Conservation (phyloP, 2,329 filamentous ascomycete species). For the Pseudogymnoascus destructans region DNA sequence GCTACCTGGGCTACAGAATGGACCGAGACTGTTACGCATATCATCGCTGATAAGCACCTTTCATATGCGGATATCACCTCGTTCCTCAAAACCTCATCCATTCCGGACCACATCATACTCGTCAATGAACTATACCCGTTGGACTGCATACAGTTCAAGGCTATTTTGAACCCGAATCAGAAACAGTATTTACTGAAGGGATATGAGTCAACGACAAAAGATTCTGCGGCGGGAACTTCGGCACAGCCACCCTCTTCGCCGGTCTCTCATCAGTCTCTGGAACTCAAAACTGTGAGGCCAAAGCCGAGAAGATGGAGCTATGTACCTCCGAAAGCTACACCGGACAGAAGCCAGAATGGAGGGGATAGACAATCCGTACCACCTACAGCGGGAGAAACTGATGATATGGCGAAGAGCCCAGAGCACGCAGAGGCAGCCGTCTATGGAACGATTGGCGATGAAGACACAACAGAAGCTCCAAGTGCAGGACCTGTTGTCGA, state of each 20-base stretch:
- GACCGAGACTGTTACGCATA: constrained; percentile 49
- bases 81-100: constrained; percentile 32
- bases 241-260: constrained; percentile 1
- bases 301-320: constrained; percentile 30
- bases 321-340: constrained; percentile 29
- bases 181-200: constrained; percentile 41
- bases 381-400: neutral
- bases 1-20: constrained; percentile 36
- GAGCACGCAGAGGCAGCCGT: neutral
- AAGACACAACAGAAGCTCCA: neutral
- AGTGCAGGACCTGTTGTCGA: neutral
- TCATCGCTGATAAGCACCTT: constrained; percentile 63
- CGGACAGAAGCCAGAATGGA: constrained; percentile 22
- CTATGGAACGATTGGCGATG: neutral
- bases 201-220: neutral
- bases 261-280: constrained; percentile 28
- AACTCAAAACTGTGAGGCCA: constrained; percentile 35
- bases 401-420: neutral
- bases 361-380: neutral
- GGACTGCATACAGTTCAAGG: constrained; percentile 50
- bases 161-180: constrained; percentile 45
- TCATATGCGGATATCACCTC: constrained; percentile 49
- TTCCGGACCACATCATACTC: constrained; percentile 35
- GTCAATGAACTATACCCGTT: constrained; percentile 57
- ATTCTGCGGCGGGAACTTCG: constrained; percentile 6